Base-by-base conservation (phyloP, 2,329 filamentous ascomycete species). In the Macrophomina tecta region DNA sequence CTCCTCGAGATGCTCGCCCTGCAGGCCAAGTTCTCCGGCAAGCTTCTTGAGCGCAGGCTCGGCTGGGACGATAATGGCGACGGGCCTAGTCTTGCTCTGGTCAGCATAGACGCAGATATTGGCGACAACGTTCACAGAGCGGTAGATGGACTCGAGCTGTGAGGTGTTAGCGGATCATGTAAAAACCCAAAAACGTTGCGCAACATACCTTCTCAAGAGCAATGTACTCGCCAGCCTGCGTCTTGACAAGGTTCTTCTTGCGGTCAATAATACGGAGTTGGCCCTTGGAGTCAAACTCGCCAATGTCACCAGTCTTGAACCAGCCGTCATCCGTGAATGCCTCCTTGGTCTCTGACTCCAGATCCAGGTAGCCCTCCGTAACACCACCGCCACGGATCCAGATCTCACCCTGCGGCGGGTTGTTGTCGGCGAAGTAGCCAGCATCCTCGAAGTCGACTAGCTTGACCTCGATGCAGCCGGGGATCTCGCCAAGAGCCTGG, bases 231-330 rank as follows among this genome's bases (percentile, higher is more conserved):
- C 94, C 94, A 68, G 94, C 93, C 70, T 92, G 87, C 70, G 95
- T 94, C 89, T 98, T 98, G 80, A 98, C 92, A 66, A 98, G 84
- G 81, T 98, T 98, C 89, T 98, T 98, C 88, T 97, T 94, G 72
- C 94, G 92, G 79, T 98, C 94, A 75, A 98, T 94, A 77, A 98
- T 90, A 72, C 85, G 87, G 71, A 98, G 81, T 77, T 97, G 91
- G 51, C 94, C 94, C 69, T 90, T 85, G 52, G 82, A 77, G 78
- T 94, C 90, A 74, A 94, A 95, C 77, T 97, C 92, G 73, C 94
- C 94, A 77, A 98, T 95, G 75, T 98, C 94, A 69, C 94, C 94
- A 16, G 93, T 97, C 86, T 91, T 94, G 87, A 98, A 98, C 95
- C 95, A 98, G 60, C 93, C 93, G 73, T 97, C 95, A 3, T 88